Conservation (phyloP, 2,329 filamentous ascomycete species). For the Penicillium vulpinum region DNA sequence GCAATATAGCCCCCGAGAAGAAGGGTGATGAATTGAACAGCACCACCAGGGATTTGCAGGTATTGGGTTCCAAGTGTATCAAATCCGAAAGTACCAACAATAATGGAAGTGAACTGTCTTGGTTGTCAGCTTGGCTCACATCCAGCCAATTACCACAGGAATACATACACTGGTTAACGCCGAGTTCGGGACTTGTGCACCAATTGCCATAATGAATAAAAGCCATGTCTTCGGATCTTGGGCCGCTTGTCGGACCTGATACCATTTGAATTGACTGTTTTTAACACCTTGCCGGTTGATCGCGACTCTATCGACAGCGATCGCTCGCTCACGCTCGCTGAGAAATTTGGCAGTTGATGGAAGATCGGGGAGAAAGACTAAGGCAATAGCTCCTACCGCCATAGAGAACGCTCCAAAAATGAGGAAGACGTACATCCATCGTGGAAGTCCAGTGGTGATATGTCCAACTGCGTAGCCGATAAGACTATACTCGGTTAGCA, state of each 20-base stretch:
- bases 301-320: slow-evolving; percentile 56
- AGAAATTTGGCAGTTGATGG: slow-evolving; percentile 49
- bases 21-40: slow-evolving; percentile 57
- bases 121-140: neutral
- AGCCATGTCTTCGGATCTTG: slow-evolving; percentile 62
- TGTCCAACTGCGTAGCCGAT: slow-evolving; percentile 62
- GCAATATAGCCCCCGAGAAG: slow-evolving; percentile 54
- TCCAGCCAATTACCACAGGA: too few relatives aligned
- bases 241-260: slow-evolving; percentile 51
- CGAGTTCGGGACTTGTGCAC: slow-evolving; percentile 58
- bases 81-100: slow-evolving; percentile 51
- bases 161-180: slow-evolving; percentile 51
- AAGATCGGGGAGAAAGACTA: slow-evolving; percentile 46
- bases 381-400: slow-evolving; percentile 37
- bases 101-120: slow-evolving; percentile 48
- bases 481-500: slow-evolving; percentile 28
- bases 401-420: slow-evolving; percentile 51
- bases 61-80: slow-evolving; percentile 56
- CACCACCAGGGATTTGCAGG: slow-evolving; percentile 61
- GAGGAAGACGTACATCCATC: slow-evolving; percentile 61
- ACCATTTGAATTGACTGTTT: slow-evolving; percentile 51
- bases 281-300: slow-evolving; percentile 57
- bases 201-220: slow-evolving; percentile 55
- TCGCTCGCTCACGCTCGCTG: slow-evolving; percentile 51
- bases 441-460: slow-evolving; percentile 52